Conservation (phyloP, 2,329 filamentous ascomycete species). For the Fusarium musae region DNA sequence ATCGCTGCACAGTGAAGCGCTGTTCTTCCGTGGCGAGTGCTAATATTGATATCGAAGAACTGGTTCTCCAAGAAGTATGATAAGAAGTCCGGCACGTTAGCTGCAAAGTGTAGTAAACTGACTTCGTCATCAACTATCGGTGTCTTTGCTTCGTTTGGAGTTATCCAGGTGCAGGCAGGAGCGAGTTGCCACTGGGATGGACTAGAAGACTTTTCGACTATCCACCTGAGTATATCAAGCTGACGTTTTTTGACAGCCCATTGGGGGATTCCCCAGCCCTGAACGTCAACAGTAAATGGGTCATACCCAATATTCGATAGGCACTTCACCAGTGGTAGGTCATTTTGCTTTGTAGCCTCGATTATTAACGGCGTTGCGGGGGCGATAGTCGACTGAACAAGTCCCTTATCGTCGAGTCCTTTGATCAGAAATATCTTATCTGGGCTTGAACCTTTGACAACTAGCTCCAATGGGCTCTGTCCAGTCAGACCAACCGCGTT, state of each 20-base stretch:
- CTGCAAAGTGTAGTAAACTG: background rate
- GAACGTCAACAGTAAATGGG: background rate
- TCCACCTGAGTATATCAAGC: background rate
- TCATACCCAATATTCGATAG: background rate
- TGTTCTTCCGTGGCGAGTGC: background rate
- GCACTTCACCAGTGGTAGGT: background rate
- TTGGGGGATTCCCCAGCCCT: background rate
- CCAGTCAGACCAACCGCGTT: rapidly evolving
- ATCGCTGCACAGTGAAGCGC: constrained; percentile 1
- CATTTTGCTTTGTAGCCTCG: background rate
- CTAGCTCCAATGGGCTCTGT: background rate
- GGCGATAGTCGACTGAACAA: rapidly evolving
- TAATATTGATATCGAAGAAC: background rate
- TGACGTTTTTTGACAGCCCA: rapidly evolving
- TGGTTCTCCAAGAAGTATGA: background rate
- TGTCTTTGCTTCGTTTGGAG: too few species aligned
- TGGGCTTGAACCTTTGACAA: background rate
- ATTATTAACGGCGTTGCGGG: background rate
- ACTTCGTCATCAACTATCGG: background rate
- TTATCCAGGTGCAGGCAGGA: too few species aligned
- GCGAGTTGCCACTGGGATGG: background rate
- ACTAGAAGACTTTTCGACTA: background rate
- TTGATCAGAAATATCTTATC: background rate
- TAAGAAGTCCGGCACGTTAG: background rate
- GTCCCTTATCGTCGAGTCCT: background rate